Evolutionary conservation across 306 rosid genomes (phyloP).

Genomic region (Luffa acutangula): DNA sequence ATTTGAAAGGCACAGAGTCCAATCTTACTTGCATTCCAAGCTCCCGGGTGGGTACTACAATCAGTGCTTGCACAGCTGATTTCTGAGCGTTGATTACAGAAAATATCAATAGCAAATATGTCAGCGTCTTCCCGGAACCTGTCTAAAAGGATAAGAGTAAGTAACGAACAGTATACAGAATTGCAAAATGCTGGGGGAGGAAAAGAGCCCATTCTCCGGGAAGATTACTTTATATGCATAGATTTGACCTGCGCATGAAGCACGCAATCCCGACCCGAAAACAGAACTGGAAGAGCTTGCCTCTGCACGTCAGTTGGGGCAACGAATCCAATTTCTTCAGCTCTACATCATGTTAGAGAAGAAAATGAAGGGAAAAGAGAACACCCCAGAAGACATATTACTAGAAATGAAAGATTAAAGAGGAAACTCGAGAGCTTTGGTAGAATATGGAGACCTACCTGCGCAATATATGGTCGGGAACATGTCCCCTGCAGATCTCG

Average conservation of each 20-base stretch:
- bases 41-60: constrained; percentile 91
- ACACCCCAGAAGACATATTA: background rate
- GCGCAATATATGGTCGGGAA: constrained; percentile 47
- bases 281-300: constrained; percentile 57
- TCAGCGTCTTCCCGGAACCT: constrained; percentile 96
- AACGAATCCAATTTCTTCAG: constrained; percentile 73
- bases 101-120: constrained; percentile 67
- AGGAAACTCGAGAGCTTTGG: background rate
- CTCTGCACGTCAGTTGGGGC: constrained; percentile 62
- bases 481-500: constrained; percentile 39
- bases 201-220: background rate
- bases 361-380: background rate
- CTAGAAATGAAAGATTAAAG: background rate
- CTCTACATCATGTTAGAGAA: constrained; percentile 28
- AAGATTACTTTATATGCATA: background rate
- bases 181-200: background rate
- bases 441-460: constrained; percentile 25
- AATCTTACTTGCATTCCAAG: constrained; percentile 89
- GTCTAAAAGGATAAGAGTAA: constrained; percentile 50
- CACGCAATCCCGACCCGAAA: constrained; percentile 63
- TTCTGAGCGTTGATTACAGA: constrained; percentile 42
- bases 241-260: constrained; percentile 86
- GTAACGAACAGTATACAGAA: background rate
- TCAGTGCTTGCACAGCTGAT: constrained; percentile 66
- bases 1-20: background rate